phyloP scores from a whole-genome alignment of 2,329 filamentous ascomycete species.

The Hirsutella rhossiliensis region DNA sequence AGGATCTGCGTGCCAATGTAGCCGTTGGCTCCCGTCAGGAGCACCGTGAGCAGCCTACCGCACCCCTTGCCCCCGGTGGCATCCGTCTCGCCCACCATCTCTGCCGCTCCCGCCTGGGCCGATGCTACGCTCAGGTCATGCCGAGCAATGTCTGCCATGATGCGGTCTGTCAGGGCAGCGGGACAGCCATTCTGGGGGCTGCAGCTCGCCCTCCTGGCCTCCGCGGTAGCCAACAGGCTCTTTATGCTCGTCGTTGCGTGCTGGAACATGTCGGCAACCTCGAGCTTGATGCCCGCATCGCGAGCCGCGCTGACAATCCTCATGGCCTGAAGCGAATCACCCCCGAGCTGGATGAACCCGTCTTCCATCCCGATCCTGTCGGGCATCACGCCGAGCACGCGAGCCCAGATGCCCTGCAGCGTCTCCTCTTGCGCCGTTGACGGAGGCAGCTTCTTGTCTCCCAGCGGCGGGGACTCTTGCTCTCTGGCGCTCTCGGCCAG shows the following conservation, averaged over 20 bases:
- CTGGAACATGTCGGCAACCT: conserved; percentile 14
- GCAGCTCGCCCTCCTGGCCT: no score
- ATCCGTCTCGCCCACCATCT: no score
- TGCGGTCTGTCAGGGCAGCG: neutral
- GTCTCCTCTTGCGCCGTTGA: conserved; percentile 4
- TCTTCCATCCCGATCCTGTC: conserved; percentile 16
- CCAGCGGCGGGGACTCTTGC: conserved; percentile 4
- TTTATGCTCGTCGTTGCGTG: conserved; percentile 3
- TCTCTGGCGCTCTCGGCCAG: neutral
- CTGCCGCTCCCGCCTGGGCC: neutral
- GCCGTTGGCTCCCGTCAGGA: conserved; percentile 5
- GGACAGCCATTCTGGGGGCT: no score
- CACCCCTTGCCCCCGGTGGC: no score
- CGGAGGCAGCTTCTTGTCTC: conserved; percentile 3
- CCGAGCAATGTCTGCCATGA: neutral
- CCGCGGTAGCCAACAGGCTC: no score
- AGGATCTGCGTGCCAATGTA: conserved; percentile 5
- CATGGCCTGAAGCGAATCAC: conserved; percentile 28
- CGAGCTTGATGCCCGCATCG: conserved; percentile 11
- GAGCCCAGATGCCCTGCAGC: conserved; percentile 21
- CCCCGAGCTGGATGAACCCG: conserved; percentile 25
- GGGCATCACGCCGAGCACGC: conserved; percentile 22
- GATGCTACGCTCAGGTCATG: neutral
- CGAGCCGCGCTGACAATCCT: conserved; percentile 21
- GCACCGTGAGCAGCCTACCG: neutral